Evolutionary conservation across 176 grass and related monocot genomes (phyloP).

Genomic region (Rhynchospora tenuis): DNA sequence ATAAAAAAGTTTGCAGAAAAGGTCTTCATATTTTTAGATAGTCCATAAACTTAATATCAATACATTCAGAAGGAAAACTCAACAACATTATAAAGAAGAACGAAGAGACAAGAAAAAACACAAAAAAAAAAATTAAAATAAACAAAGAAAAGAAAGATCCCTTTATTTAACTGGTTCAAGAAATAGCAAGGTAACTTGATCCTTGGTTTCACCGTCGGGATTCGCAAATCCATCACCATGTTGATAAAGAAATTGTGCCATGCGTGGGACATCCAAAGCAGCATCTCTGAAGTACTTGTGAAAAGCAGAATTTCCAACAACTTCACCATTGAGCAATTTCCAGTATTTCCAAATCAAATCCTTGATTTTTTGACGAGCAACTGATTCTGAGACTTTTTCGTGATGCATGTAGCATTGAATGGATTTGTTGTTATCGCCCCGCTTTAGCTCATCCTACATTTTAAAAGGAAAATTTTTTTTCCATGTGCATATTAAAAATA

Average conservation of each 20-base stretch:
- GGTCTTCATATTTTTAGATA: too few relatives aligned
- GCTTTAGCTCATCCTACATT: neutral
- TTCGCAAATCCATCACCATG: neutral
- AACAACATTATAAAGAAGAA: too few relatives aligned
- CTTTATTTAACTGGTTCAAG: conserved; percentile 8
- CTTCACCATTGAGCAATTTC: conserved; percentile 2
- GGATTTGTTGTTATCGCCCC: conserved; percentile 24
- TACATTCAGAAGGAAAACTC: too few relatives aligned
- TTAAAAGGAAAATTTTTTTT: neutral
- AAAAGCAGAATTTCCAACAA: neutral
- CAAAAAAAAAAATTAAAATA: too few relatives aligned
- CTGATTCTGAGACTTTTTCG: neutral
- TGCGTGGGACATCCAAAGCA: neutral
- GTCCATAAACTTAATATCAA: too few relatives aligned
- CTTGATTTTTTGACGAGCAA: neutral
- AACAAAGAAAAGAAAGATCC: too few relatives aligned
- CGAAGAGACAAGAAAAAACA: too few relatives aligned
- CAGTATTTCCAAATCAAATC: neutral
- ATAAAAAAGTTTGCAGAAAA: too few relatives aligned
- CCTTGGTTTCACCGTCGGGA: neutral
- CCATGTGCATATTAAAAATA: neutral
- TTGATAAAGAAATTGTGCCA: neutral
- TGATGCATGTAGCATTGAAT: conserved; percentile 19
- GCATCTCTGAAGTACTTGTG: neutral
- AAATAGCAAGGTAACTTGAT: neutral